A percentile compares a stretch with the other conserved stretches of the same genome.
Evolutionary conservation across 2,329 filamentous ascomycete genomes (phyloP).

Genomic region (Emergomyces orientalis): DNA sequence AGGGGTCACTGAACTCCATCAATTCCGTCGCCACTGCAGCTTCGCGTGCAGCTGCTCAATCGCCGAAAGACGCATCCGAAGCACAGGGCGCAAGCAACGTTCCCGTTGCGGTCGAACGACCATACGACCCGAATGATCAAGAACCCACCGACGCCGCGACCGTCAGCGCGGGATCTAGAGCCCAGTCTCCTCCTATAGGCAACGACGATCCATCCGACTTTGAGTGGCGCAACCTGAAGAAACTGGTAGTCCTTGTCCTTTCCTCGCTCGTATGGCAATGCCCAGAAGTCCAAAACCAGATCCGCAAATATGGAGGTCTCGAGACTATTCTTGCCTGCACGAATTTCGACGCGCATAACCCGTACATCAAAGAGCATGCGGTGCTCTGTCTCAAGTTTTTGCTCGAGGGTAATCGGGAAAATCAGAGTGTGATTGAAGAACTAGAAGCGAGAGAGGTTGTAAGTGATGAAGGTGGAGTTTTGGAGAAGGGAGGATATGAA

Average conservation of each 20-base stretch:
- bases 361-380: constrained; percentile 85
- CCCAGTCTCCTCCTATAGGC: constrained; percentile 38
- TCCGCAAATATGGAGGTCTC: constrained; percentile 75
- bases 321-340: constrained; percentile 84
- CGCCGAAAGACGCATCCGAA: constrained; percentile 20
- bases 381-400: constrained; percentile 76
- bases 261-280: constrained; percentile 84
- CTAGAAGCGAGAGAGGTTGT: constrained; percentile 39
- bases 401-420: constrained; percentile 43
- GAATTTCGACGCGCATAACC: constrained; percentile 83
- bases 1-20: constrained; percentile 54
- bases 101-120: constrained; percentile 52
- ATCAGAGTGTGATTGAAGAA: constrained; percentile 46
- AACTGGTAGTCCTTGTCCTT: constrained; percentile 81
- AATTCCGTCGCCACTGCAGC: constrained; percentile 16
- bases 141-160: constrained; percentile 33
- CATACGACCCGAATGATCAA: constrained; percentile 47
- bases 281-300: constrained; percentile 74
- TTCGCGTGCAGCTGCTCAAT: constrained; percentile 24
- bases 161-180: constrained; percentile 34
- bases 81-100: constrained; percentile 24
- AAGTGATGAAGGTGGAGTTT: constrained; percentile 31
- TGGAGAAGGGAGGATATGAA: constrained; percentile 36
- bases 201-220: constrained; percentile 57
- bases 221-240: constrained; percentile 78